Base-by-base conservation (phyloP, 1,139 yeast genomes). In the Citeromyces hawaiiensis region DNA sequence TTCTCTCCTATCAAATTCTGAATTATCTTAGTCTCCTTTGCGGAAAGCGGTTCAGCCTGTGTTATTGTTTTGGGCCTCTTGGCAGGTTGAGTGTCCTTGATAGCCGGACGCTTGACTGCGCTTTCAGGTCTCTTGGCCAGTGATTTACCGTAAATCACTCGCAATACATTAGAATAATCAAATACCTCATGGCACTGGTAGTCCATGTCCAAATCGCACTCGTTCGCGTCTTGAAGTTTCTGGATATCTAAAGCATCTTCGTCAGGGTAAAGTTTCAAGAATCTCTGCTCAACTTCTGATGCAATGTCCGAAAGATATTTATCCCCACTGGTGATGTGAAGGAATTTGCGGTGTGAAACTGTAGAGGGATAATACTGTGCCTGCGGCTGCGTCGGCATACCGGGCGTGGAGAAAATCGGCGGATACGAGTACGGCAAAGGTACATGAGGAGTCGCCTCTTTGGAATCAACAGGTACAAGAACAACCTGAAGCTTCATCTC, bases 201-300 rank as follows among this genome's bases (percentile, higher is more conserved):
- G 43, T 82, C 94, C 0, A 87, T 86, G 54, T 83, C 94, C 47
- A 83, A 59, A 53, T 83, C 94, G 49, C 87, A 81, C 44, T 67
- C 66, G 43, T 73, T 70, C 25, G 58, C 56, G 53, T 83, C 88
- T 51, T 82, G 91, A 8, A 82, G 57, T 39, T 72, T 69, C 17
- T 67, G 60, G 32, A 83, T 71, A 4, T 61, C 63, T 13, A 81
- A 53, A 1, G 68, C 64, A 2, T 63, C 68, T 40, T 72, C 78
- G 27, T 66, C 64, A 0, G 91, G 88, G 48, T 83, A 83, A 38
- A 83, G 60, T 52, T 73, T 76, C 36, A 60, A 51, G 51, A 72
- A 79, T 42, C 83, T 63, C 4, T 53, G 55, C 17, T 60, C 50
- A 17, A 79, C 68, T 39, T 77, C 82, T 6, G 59, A 55, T 31